Base-by-base conservation (phyloP, 2,329 filamentous ascomycete genomes). In the Aspergillus ustus region DNA sequence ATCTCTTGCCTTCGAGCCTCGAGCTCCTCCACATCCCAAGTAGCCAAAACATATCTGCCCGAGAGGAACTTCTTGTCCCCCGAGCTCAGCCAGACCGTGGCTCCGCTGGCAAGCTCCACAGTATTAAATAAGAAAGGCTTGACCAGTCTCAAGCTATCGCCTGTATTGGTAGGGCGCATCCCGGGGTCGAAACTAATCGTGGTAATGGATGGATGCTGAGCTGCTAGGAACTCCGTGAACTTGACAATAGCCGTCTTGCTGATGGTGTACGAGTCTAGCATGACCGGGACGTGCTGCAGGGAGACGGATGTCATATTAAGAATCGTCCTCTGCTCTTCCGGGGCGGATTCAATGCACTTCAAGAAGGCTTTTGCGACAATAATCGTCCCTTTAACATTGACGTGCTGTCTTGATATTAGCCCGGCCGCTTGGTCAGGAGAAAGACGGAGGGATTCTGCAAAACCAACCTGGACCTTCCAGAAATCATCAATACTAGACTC, bases 341-440 rank as follows among this genome's bases (percentile, higher is more conserved):
- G 67, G 59, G 7, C 64, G 60, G 54, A 11, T 25, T 55, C 61
- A 1, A 52, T 60, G 29, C 48, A 49, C 25, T 64, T 65, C 4
- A 78, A 64, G 59, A 78, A 78, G 2, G 64, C 64, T 48, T 74
- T 71, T 6, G 71, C 74, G 22, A 72, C 60, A 28, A 75, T 68
- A 58, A 73, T 75, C 0, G 70, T 73, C 40, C 75, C 77, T 46
- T 69, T 68, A 37, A 72, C 66, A 52, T 78, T 78, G 20, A 72
- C 63, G 52, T 75, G 72, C 76, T 78, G 22, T 28, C 8, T 34
- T 8, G 31, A 8, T 34, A 34, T 34, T 34, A 34, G 31, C 31
- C 4, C 4, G 31, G 13, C 8, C 3, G 4, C n/a, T 7, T 13
- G 31, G 4, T 7, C 13, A 13, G 31, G 31, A 34, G 31, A 9